Evolutionary conservation across 2,329 filamentous ascomycete genomes (phyloP).

Genomic region (Fusarium falciforme): DNA sequence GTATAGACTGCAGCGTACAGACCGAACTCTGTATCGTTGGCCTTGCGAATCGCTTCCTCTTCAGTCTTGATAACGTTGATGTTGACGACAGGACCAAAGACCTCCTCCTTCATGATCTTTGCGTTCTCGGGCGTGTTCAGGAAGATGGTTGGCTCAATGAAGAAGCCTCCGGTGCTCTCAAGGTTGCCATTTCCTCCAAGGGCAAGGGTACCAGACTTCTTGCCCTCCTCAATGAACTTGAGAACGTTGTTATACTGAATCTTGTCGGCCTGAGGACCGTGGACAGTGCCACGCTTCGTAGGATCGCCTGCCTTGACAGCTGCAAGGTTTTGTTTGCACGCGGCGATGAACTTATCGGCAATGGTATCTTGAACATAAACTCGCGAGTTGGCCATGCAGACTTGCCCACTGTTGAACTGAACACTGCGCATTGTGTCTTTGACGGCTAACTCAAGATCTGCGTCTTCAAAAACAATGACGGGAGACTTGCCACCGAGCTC

Average conservation of each 20-base stretch:
- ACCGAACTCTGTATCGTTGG: conserved; percentile 63
- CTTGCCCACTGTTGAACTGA: conserved; percentile 66
- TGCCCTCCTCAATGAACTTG: conserved; percentile 29
- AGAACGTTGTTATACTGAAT: conserved; percentile 24
- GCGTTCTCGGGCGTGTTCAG: conserved; percentile 41
- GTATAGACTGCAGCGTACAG: conserved; percentile 69
- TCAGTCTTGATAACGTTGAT: conserved; percentile 59
- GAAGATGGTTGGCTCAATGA: conserved; percentile 34
- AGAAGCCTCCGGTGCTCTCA: conserved; percentile 20
- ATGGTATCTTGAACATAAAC: conserved; percentile 67
- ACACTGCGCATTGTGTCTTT: conserved; percentile 60
- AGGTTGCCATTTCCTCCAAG: conserved; percentile 23
- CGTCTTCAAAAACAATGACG: conserved; percentile 71
- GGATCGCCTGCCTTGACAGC: conserved; percentile 18
- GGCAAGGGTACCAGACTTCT: conserved; percentile 6
- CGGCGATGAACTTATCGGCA: conserved; percentile 43
- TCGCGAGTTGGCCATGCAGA: conserved; percentile 69
- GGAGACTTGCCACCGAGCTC: conserved; percentile 78
- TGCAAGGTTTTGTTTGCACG: conserved; percentile 11
- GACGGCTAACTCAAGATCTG: conserved; percentile 49
- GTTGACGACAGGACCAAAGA: conserved; percentile 73
- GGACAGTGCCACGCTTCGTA: background rate
- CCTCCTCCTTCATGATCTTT: conserved; percentile 68
- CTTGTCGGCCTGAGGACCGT: conserved; percentile 29
- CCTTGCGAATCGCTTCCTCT: conserved; percentile 46